Conservation (phyloP, 2,329 filamentous ascomycete genomes). For the Sporothrix schenckii region DNA sequence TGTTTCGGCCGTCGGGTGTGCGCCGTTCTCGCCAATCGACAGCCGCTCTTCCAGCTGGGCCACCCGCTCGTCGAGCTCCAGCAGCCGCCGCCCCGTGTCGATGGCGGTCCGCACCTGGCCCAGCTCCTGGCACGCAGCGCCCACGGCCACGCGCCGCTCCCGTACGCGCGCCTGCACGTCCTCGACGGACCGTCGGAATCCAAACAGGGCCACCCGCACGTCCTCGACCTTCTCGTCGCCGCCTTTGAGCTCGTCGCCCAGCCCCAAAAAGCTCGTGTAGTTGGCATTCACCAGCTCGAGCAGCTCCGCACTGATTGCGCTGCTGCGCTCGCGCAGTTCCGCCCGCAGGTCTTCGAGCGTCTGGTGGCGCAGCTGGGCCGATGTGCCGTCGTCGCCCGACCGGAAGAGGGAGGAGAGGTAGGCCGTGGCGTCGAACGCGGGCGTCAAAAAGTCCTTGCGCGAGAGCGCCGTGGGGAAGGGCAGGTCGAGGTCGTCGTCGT, state of each 20-base stretch:
- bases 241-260: conserved; percentile 79
- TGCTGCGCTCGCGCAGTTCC: conserved; percentile 79
- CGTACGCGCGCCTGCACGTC: conserved; percentile 69
- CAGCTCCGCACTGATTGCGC: conserved; percentile 80
- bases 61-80: conserved; percentile 68
- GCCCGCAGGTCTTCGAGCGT: conserved; percentile 90
- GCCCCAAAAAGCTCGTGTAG: conserved; percentile 84
- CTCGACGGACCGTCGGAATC: conserved; percentile 80
- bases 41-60: conserved; percentile 65
- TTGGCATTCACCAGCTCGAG: conserved; percentile 94
- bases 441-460: conserved; percentile 77
- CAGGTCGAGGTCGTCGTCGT: conserved; percentile 68
- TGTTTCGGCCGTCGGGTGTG: conserved; percentile 39
- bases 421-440: conserved; percentile 73
- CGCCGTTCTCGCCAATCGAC: conserved; percentile 51
- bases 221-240: conserved; percentile 92
- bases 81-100: conserved; percentile 61
- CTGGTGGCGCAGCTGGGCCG: conserved; percentile 78
- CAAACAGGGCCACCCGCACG: conserved; percentile 81
- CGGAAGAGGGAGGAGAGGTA: conserved; percentile 65
- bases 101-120: conserved; percentile 65
- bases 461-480: conserved; percentile 87
- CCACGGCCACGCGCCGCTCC: conserved; percentile 65
- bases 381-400: conserved; percentile 43
- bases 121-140: conserved; percentile 66